Percentiles rank a stretch among this genome's conserved stretches.
These are phyloP conservation scores for Williopsis jadinii DNA, from an alignment of 1,139 yeast genomes.

Conservation along the genomic window DNA sequence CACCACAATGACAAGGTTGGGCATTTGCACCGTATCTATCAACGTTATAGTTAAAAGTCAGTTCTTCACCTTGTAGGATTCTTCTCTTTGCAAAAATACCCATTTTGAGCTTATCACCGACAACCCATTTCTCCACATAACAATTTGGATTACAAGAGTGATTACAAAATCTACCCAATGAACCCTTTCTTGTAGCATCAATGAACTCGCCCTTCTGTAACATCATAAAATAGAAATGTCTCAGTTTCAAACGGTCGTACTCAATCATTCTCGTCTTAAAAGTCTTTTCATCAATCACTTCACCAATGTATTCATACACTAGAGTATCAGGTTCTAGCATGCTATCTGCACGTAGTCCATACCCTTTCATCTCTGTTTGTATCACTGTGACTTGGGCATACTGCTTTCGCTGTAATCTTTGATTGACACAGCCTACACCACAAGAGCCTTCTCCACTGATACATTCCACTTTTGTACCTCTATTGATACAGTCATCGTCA, in stretches of 20 bases:
- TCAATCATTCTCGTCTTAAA: conserved; percentile 68
- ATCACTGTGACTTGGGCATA: conserved; percentile 73
- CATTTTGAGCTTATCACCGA: conserved; percentile 83
- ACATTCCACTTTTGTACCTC: conserved; percentile 91
- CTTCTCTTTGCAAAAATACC: conserved; percentile 84
- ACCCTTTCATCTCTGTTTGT: conserved; percentile 79
- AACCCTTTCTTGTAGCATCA: conserved; percentile 88
- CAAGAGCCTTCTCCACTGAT: conserved; percentile 61
- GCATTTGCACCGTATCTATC: conserved; percentile 94
- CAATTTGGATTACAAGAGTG: conserved; percentile 95
- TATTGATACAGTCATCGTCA: conserved; percentile 82
- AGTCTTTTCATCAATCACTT: conserved; percentile 71
- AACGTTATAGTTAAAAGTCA: conserved; percentile 92
- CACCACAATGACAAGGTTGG: conserved; percentile 94
- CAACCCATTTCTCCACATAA: conserved; percentile 95
- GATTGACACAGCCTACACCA: conserved; percentile 78
- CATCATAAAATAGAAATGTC: conserved; percentile 97
- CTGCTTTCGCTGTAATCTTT: conserved; percentile 71
- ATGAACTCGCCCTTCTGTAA: conserved; percentile 86
- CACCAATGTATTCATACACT: conserved; percentile 90
- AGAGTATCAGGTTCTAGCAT: conserved; percentile 57
- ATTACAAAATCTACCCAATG: conserved; percentile 85
- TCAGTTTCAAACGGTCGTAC: conserved; percentile 64
- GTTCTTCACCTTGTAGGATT: conserved; percentile 77
- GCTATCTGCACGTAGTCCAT: conserved; percentile 70